Percentiles rank a stretch among this genome's conserved stretches.
Conservation (phyloP, 805 yeast species). For the Nakazawaea wyomingensis region DNA sequence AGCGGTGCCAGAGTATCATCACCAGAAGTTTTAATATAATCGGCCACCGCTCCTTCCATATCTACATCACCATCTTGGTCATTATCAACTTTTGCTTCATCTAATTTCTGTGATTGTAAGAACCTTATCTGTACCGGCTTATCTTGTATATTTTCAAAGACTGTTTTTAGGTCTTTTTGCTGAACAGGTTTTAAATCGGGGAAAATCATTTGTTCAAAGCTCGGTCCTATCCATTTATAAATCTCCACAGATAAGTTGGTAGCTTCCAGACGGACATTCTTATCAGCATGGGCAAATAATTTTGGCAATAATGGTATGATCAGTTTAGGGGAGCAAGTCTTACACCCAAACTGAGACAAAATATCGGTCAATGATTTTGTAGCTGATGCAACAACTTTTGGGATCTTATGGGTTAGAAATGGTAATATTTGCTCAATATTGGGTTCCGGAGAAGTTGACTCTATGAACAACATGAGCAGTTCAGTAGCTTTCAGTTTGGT, state of each 20-base stretch:
- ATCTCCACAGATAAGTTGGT: constrained; percentile 62
- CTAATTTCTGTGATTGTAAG: constrained; percentile 45
- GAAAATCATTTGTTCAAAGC: constrained; percentile 54
- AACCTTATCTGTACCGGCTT: constrained; percentile 50
- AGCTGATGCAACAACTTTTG: constrained; percentile 73
- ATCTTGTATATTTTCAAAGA: constrained; percentile 48
- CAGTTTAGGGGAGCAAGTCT: constrained; percentile 50
- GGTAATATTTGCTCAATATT: constrained; percentile 66
- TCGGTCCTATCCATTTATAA: constrained; percentile 67
- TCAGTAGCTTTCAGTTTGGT: constrained; percentile 66
- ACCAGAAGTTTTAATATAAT: constrained; percentile 21
- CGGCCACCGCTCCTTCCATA: constrained; percentile 26
- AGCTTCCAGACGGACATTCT: constrained; percentile 78
- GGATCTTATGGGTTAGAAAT: constrained; percentile 54
- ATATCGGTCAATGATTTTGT: constrained; percentile 52
- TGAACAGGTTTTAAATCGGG: constrained; percentile 85
- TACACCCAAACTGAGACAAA: constrained; percentile 58
- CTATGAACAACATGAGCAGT: constrained; percentile 57
- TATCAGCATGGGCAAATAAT: constrained; percentile 81
- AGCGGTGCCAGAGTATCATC: constrained; percentile 21
- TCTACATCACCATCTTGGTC: constrained; percentile 33
- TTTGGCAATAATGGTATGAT: constrained; percentile 56
- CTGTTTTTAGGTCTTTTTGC: constrained; percentile 72
- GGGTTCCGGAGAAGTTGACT: constrained; percentile 59
- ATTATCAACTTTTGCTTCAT: constrained; percentile 17